phyloP scores from a whole-genome alignment of 176 grass and related monocot species.

The Triticum urartu region DNA sequence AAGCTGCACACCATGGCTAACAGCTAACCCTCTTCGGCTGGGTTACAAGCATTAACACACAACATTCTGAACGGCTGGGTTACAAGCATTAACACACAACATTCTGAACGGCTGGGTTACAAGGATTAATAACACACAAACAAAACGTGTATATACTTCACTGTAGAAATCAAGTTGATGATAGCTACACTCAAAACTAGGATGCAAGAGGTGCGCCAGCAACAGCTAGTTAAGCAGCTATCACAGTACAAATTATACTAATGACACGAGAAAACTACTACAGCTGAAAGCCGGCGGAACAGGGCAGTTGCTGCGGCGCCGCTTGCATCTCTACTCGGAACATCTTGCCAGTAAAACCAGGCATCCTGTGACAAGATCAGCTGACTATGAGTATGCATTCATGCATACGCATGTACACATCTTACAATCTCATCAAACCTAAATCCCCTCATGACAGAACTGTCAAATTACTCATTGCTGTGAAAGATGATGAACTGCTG shows the following conservation, averaged over 20 bases:
- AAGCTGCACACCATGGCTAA: neutral
- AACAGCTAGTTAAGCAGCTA: neutral
- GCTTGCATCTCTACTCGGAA: neutral
- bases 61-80: neutral
- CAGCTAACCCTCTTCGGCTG: neutral
- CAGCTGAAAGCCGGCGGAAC: neutral
- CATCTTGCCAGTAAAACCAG: neutral
- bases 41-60: neutral
- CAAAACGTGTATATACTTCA: no score
- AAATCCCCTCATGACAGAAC: no score
- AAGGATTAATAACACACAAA: no score
- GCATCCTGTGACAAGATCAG: neutral
- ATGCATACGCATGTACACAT: no score
- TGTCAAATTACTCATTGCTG: neutral
- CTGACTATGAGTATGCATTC: neutral
- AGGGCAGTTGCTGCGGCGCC: neutral
- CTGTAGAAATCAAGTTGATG: no score
- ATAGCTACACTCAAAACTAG: neutral
- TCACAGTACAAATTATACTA: neutral
- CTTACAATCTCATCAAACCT: neutral
- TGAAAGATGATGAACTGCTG: constrained; percentile 1
- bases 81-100: neutral
- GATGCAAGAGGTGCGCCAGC: neutral
- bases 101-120: no score
- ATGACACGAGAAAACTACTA: neutral